A percentile compares a stretch with the other conserved stretches of the same genome.
Evolutionary conservation across 2,329 filamentous ascomycete species (phyloP).

Genomic region (Hymenoscyphus infarciens): DNA sequence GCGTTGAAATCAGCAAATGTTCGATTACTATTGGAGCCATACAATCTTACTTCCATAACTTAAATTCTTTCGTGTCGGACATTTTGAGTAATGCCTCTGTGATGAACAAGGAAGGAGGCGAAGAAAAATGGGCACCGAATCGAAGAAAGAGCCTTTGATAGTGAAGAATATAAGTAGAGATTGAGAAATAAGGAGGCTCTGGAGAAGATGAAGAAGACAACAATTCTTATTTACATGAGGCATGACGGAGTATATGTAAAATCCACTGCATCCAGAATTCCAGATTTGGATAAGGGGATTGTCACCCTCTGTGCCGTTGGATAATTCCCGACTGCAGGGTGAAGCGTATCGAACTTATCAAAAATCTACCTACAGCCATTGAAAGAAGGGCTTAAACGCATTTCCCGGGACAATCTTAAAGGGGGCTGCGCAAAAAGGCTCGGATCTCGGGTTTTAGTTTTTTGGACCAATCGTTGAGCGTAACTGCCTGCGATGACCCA

Average conservation of each 20-base stretch:
- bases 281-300: too few species aligned
- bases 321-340: too few species aligned
- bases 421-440: conserved; percentile 5
- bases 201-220: too few species aligned
- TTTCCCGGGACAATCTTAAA: conserved; percentile 4
- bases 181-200: too few species aligned
- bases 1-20: conserved; percentile 31
- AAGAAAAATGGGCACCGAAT: not conserved
- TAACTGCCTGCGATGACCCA: not conserved
- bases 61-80: conserved; percentile 20
- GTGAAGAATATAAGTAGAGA: too few species aligned
- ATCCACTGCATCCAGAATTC: too few species aligned
- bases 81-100: not conserved
- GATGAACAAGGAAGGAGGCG: not conserved
- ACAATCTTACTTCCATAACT: conserved; percentile 19
- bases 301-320: too few species aligned
- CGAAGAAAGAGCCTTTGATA: too few species aligned
- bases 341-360: too few species aligned
- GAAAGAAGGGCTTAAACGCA: not conserved
- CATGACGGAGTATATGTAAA: too few species aligned
- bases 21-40: not conserved
- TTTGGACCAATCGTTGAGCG: not conserved
- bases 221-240: too few species aligned
- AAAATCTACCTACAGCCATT: not conserved
- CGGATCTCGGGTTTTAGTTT: not conserved